A percentile compares a stretch with the other conserved stretches of the same genome.
These are phyloP conservation scores for Berkeleyomyces basicola DNA, from an alignment of 2,329 filamentous ascomycete genomes.

Conservation along the genomic window DNA sequence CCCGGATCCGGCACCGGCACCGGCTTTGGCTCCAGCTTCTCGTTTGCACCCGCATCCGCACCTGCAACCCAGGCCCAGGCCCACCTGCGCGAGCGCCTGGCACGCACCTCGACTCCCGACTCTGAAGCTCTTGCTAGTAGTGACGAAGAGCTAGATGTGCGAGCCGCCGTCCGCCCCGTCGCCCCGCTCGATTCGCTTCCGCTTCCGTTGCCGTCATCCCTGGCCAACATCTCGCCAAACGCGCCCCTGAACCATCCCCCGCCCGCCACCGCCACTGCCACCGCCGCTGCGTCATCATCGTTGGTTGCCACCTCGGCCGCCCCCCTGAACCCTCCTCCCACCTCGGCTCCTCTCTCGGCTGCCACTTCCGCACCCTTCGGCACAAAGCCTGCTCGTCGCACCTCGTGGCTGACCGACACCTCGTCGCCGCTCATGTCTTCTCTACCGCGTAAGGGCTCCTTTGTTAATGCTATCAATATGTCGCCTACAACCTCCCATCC, in stretches of 20 bases:
- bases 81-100: constrained; percentile 53
- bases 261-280: not conserved
- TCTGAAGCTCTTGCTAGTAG: constrained; percentile 88
- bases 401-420: constrained; percentile 79
- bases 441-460: constrained; percentile 57
- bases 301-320: not conserved
- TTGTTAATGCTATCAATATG: constrained; percentile 55
- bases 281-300: not conserved
- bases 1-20: not conserved
- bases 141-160: constrained; percentile 71
- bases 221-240: not conserved
- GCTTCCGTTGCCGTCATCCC: not conserved
- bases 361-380: constrained; percentile 31
- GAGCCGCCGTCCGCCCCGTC: not conserved
- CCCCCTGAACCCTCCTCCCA: not conserved
- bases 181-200: not conserved
- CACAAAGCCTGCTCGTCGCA: constrained; percentile 49
- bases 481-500: constrained; percentile 68
- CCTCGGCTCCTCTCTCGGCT: constrained; percentile 24
- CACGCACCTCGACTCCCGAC: constrained; percentile 72
- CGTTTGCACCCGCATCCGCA: constrained; percentile 23
- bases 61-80: constrained; percentile 40
- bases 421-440: constrained; percentile 35
- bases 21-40: constrained; percentile 1
- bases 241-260: not conserved